These are phyloP conservation scores for Coccinonectria pachysandricola DNA, from an alignment of 2,329 filamentous ascomycete species.

Conservation along the genomic window DNA sequence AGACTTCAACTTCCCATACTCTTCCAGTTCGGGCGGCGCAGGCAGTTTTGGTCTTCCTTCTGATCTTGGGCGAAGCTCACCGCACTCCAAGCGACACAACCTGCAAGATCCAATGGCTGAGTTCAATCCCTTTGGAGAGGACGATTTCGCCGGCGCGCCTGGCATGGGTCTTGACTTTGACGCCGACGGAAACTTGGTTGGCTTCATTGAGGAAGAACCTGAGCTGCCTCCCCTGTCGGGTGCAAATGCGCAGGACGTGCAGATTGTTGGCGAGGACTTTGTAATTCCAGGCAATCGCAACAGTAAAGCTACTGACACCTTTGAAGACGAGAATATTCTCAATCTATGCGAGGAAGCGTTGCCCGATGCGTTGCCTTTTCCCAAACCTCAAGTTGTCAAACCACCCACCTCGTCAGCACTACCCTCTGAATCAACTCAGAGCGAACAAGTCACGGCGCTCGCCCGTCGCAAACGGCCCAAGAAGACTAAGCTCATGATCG, in stretches of 20 bases:
- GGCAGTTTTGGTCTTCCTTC: slow-evolving; percentile 24
- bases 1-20: slow-evolving; percentile 23
- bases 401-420: slow-evolving; percentile 8
- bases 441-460: slow-evolving; percentile 10
- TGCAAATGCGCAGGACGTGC: slow-evolving; percentile 6
- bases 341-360: slow-evolving; percentile 28
- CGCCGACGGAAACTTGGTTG: slow-evolving; percentile 38
- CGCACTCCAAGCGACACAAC: slow-evolving; percentile 13
- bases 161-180: slow-evolving; percentile 41
- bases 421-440: slow-evolving; percentile 15
- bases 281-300: slow-evolving; percentile 4
- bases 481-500: slow-evolving; percentile 20
- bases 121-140: slow-evolving; percentile 26
- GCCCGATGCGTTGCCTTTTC: slow-evolving; percentile 28
- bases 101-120: slow-evolving; percentile 12
- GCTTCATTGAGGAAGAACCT: slow-evolving; percentile 26
- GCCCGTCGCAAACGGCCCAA: slow-evolving; percentile 16
- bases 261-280: slow-evolving; percentile 6
- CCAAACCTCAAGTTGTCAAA: slow-evolving; percentile 12
- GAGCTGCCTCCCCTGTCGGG: slow-evolving; percentile 33
- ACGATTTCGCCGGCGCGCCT: slow-evolving; percentile 28
- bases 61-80: slow-evolving; percentile 24
- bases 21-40: slow-evolving; percentile 24
- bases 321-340: slow-evolving; percentile 24
- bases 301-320: not conserved